Evolutionary conservation across 2,329 filamentous ascomycete genomes (phyloP).

Genomic region (Alternaria panax): DNA sequence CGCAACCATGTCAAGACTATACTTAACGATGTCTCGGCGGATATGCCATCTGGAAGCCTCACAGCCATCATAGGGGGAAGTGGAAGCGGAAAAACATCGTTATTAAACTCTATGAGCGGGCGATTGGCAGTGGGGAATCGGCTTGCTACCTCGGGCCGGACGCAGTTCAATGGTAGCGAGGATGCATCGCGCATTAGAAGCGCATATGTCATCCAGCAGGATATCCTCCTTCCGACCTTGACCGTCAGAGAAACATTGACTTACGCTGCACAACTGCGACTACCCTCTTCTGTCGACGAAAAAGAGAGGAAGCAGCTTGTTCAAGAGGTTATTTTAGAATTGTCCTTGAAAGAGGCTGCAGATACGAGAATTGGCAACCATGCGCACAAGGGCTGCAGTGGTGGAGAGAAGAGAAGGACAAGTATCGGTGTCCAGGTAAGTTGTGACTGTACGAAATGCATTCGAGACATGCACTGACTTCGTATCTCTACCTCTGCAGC

Average conservation of each 20-base stretch:
- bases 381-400: slow-evolving; percentile 76
- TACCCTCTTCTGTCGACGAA: slow-evolving; percentile 68
- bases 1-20: slow-evolving; percentile 57
- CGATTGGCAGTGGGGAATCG: slow-evolving; percentile 68
- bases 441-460: not conserved
- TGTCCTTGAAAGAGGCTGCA: slow-evolving; percentile 79
- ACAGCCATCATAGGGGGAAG: slow-evolving; percentile 79
- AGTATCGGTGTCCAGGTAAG: slow-evolving; percentile 71
- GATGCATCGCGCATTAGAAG: slow-evolving; percentile 62
- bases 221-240: slow-evolving; percentile 74
- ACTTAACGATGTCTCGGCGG: slow-evolving; percentile 68
- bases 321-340: slow-evolving; percentile 77
- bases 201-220: slow-evolving; percentile 79
- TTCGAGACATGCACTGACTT: not conserved
- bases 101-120: slow-evolving; percentile 73
- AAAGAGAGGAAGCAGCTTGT: slow-evolving; percentile 70
- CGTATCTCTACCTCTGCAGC: too few species aligned
- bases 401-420: slow-evolving; percentile 78
- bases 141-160: slow-evolving; percentile 59
- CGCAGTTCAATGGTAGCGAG: slow-evolving; percentile 67
- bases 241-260: slow-evolving; percentile 78
- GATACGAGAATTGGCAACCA: slow-evolving; percentile 76
- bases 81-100: slow-evolving; percentile 69
- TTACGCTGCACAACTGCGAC: slow-evolving; percentile 75
- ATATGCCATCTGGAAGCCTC: slow-evolving; percentile 70